phyloP scores from a whole-genome alignment of 2,329 filamentous ascomycete species.

The Boeremia lycopersici region DNA sequence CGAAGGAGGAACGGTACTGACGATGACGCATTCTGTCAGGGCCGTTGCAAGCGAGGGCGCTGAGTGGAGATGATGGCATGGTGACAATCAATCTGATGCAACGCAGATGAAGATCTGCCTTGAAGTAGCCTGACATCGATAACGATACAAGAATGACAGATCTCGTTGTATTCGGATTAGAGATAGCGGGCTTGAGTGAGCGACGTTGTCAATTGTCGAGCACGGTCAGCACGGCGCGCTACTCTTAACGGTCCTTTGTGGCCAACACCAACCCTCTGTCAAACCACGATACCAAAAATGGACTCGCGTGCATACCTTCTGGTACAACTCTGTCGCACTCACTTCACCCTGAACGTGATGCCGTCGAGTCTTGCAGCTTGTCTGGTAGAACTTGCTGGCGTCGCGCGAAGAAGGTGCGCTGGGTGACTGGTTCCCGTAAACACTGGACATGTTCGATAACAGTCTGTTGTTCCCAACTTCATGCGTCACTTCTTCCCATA shows the following conservation, averaged over 20 bases:
- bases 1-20: not conserved
- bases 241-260: not conserved
- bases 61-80: not conserved
- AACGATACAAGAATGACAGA: conserved; percentile 5
- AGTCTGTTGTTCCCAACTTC: too few species aligned
- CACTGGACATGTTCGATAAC: not conserved
- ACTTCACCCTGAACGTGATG: not conserved
- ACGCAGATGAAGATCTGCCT: conserved; percentile 11
- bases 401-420: conserved; percentile 16
- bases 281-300: not conserved
- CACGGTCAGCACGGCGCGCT: not conserved
- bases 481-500: not conserved
- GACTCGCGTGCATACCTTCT: not conserved
- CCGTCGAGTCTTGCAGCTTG: not conserved
- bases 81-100: conserved; percentile 7
- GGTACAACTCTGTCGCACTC: not conserved
- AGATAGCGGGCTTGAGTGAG: not conserved
- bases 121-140: not conserved
- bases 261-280: not conserved
- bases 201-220: not conserved
- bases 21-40: conserved; percentile 9
- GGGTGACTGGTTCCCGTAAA: conserved; percentile 2
- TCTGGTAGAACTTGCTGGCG: not conserved
- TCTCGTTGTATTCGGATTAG: not conserved
- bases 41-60: conserved; percentile 11